Evolutionary conservation across 495 filamentous ascomycete species (phyloP), one percentile per base, ranked within the genome.

Genomic region (Chaetomium tenue): DNA sequence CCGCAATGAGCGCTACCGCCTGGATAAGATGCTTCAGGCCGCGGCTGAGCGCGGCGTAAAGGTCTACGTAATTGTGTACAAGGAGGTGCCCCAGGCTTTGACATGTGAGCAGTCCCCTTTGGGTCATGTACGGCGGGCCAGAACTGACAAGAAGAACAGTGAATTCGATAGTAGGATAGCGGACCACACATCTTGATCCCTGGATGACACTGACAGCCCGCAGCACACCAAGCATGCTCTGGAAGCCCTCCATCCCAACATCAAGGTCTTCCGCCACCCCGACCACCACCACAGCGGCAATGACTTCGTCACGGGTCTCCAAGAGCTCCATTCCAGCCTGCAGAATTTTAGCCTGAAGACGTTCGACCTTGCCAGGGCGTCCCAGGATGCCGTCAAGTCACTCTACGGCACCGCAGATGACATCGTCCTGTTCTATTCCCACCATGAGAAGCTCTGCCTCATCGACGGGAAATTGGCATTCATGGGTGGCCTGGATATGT

Each of bases 11-110:
- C 81, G 88, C 61, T 98, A 96, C 72, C 90, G 93, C 1, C 78
- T 98, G 50, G 93, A 98, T 75, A 85, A 87, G 12, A 91, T 98
- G 91, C 85, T 98, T 44, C 82, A 88, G 68, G 89, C 88, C 51
- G 93, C 93, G 4, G 93, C 93, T 33, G 83, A 92, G 75, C 87
- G 93, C 57, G 93, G 93, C 25, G 93, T 98, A 26, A 84, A 87
- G 55, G 81, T 98, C 64, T 90, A 94, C 67, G 83, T 98, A 54
- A 93, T 97, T 59, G 92, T 98, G 18, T 98, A 98, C 79, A 98
- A 98, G 78, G 93, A 98, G 77, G 92, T 91, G 16, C 86, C 89
- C 1, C 88, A 92, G 70, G 91, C 92, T 16, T 77, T 97, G 63
- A 93, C 91, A 22, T 82, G 91, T 94, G 85, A 82, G 90, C 86